phyloP scores from a whole-genome alignment of 2,329 filamentous ascomycete genomes.

The Epicoccum sorghinum region DNA sequence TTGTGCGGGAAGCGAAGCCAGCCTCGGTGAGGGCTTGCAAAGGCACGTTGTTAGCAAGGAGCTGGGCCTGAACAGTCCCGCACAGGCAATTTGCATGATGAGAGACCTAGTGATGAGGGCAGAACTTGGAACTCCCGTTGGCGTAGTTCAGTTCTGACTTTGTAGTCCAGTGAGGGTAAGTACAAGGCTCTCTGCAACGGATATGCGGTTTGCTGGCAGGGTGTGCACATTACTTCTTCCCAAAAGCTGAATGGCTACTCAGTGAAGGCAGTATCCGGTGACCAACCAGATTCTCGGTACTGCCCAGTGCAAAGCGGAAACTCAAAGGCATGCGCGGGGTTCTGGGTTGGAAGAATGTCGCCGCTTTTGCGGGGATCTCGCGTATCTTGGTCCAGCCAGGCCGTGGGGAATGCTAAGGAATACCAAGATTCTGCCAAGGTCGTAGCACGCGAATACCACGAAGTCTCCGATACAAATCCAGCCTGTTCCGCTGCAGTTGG shows the following conservation, averaged over 20 bases:
- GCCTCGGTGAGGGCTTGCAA: not conserved
- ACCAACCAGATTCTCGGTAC: not conserved
- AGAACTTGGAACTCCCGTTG: too few relatives aligned
- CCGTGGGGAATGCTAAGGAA: not conserved
- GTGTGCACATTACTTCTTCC: too few relatives aligned
- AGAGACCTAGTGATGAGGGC: too few relatives aligned
- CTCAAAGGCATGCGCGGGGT: not conserved
- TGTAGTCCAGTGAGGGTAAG: too few relatives aligned
- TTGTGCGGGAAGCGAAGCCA: not conserved
- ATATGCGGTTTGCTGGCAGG: too few relatives aligned
- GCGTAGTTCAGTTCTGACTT: too few relatives aligned
- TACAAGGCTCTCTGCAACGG: too few relatives aligned
- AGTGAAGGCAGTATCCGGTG: too few relatives aligned
- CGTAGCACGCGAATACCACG: slow-evolving; percentile 2
- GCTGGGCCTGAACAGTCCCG: too few relatives aligned
- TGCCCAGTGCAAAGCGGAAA: not conserved
- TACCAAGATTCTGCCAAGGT: not conserved
- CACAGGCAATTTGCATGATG: too few relatives aligned
- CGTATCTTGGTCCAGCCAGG: slow-evolving; percentile 4
- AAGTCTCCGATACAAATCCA: not conserved
- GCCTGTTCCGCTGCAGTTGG: not conserved
- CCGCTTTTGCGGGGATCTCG: slow-evolving; percentile 11
- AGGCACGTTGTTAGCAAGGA: not conserved
- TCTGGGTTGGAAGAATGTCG: slow-evolving; percentile 5
- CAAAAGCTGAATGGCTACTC: too few relatives aligned